Evolutionary conservation across 768 basidiomycete species (phyloP).

Genomic region (Pluteus cervinus): DNA sequence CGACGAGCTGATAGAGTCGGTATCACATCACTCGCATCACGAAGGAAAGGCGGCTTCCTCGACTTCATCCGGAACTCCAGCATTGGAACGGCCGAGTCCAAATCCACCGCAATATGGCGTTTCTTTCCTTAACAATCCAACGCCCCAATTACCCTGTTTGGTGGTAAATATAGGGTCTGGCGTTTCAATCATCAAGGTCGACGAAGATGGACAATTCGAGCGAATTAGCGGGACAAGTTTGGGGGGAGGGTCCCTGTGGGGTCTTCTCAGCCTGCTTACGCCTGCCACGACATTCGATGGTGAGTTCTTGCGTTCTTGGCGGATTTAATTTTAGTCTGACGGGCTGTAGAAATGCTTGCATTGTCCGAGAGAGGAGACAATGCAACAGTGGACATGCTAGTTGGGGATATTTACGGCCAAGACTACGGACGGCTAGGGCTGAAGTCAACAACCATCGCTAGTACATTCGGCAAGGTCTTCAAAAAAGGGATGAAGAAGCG

Average conservation of each 20-base stretch:
- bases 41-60: slow-evolving; percentile 3
- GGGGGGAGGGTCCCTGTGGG: slow-evolving; percentile 97
- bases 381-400: slow-evolving; percentile 93
- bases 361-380: slow-evolving; percentile 95
- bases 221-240: slow-evolving; percentile 96
- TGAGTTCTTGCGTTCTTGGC: slow-evolving; percentile 34
- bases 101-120: slow-evolving; percentile 87
- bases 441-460: slow-evolving; percentile 97
- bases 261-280: slow-evolving; percentile 89
- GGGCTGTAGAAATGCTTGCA: slow-evolving; percentile 81
- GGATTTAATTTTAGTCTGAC: slow-evolving; percentile 2
- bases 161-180: slow-evolving; percentile 98
- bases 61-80: slow-evolving; percentile 12
- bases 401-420: slow-evolving; percentile 98
- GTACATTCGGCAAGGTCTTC: slow-evolving; percentile 98
- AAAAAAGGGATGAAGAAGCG: slow-evolving; percentile 77
- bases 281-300: slow-evolving; percentile 95
- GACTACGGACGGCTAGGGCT: slow-evolving; percentile 94
- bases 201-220: slow-evolving; percentile 92
- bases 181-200: slow-evolving; percentile 95
- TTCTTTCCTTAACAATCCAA: slow-evolving; percentile 77
- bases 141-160: slow-evolving; percentile 89
- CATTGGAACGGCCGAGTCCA: slow-evolving; percentile 80
- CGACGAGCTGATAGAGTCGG: slow-evolving; percentile 85
- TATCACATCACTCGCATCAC: slow-evolving; percentile 33